Evolutionary conservation across 108 stramenopile species (phyloP).

Genomic region (Cylindrotheca fusiformis): DNA sequence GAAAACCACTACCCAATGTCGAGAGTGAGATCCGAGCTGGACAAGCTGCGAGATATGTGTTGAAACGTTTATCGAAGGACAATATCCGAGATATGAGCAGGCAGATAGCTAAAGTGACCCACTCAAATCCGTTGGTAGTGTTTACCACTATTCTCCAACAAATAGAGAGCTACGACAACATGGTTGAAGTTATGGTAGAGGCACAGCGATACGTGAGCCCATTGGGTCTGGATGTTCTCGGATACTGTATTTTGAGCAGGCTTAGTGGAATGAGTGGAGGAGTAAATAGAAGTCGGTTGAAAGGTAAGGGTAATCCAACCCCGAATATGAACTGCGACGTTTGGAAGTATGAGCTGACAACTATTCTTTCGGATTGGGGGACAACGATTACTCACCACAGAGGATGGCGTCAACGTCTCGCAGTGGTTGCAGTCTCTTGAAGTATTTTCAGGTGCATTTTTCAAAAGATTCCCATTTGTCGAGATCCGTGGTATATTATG

Average conservation of each 20-base stretch:
- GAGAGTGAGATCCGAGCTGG: constrained; percentile 78
- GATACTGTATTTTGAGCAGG: constrained; percentile 71
- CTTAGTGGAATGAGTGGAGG: constrained; percentile 55
- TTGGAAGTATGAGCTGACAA: constrained; percentile 11
- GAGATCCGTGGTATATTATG: constrained; percentile 75
- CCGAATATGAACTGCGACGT: constrained; percentile 4
- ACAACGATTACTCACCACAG: constrained; percentile 18
- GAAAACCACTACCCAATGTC: constrained; percentile 57
- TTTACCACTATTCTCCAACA: constrained; percentile 81
- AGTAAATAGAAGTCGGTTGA: constrained; percentile 61
- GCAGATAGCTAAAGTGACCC: constrained; percentile 77
- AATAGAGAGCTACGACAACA: constrained; percentile 94
- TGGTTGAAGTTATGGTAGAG: constrained; percentile 92
- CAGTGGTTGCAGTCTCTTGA: constrained; percentile 88
- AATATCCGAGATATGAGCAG: constrained; percentile 77
- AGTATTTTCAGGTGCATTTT: constrained; percentile 80
- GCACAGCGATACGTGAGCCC: constrained; percentile 74
- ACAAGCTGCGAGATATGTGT: constrained; percentile 58
- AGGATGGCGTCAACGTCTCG: constrained; percentile 83
- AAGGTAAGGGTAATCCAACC: constrained; percentile 44
- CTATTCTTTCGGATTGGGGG: constrained; percentile 3
- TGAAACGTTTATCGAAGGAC: constrained; percentile 90
- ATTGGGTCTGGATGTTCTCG: constrained; percentile 85
- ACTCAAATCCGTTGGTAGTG: constrained; percentile 86
- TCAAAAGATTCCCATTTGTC: constrained; percentile 65